Evolutionary conservation across 139 green algal species (phyloP).

Genomic region (Micractinium conductrix): DNA sequence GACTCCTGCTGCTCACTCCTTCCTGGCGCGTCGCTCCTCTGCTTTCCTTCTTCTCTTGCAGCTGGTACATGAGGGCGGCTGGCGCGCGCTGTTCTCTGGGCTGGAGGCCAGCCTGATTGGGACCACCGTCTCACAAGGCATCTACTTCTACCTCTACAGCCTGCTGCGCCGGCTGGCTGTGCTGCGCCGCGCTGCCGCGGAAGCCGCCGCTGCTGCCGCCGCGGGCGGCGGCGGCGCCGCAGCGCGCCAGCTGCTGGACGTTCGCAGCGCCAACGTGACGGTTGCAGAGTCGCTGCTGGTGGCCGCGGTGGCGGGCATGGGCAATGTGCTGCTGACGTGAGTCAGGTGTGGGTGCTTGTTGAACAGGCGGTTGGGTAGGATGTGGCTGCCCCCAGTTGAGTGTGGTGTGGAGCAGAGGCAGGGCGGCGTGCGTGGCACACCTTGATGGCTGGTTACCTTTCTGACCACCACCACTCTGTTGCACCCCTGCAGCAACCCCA

Average conservation of each 20-base stretch:
- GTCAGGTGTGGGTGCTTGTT: not conserved
- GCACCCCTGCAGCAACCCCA: slow-evolving; percentile 67
- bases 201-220: not conserved
- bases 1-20: not conserved
- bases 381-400: too few relatives aligned
- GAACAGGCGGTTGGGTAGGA: not conserved
- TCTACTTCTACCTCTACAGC: slow-evolving; percentile 87
- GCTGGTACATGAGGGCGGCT: slow-evolving; percentile 54
- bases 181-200: slow-evolving; percentile 8
- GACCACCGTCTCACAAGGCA: slow-evolving; percentile 78
- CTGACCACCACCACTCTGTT: not conserved
- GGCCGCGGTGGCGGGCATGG: slow-evolving; percentile 74
- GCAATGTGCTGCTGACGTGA: slow-evolving; percentile 88
- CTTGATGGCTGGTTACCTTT: not conserved
- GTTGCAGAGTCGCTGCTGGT: slow-evolving; percentile 77
- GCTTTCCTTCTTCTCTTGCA: slow-evolving; percentile 21
- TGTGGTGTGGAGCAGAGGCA: not conserved
- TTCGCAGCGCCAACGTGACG: slow-evolving; percentile 54
- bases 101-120: slow-evolving; percentile 75
- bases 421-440: too few relatives aligned
- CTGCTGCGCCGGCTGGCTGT: slow-evolving; percentile 47
- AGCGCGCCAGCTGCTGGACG: not conserved
- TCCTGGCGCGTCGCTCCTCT: not conserved
- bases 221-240: not conserved
- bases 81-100: slow-evolving; percentile 68